Conservation (phyloP, 495 filamentous ascomycete species). For the Daldinia vernicosa region DNA sequence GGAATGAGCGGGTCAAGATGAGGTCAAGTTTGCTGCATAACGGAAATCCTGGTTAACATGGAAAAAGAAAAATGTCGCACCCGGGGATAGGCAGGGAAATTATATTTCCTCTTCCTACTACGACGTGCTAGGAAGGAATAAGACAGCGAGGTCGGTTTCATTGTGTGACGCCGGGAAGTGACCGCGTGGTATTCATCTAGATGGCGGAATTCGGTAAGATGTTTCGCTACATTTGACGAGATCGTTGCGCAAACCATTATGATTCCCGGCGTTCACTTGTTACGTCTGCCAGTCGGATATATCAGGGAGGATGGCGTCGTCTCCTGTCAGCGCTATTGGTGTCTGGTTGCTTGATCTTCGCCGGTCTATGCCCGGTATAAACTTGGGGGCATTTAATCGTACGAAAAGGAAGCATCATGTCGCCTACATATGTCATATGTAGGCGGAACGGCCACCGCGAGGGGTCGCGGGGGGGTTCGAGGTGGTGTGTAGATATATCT, state of each 20-base stretch:
- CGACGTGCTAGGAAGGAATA: background rate
- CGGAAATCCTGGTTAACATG: background rate
- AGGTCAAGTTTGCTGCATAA: background rate
- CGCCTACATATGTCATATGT: background rate
- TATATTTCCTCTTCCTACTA: background rate
- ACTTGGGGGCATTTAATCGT: background rate
- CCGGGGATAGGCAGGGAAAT: background rate
- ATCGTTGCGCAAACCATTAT: background rate
- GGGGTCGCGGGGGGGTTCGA: too few relatives aligned
- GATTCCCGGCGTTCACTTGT: background rate
- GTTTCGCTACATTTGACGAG: background rate
- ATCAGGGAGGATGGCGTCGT: background rate
- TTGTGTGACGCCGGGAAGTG: background rate
- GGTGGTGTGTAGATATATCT: constrained; percentile 2
- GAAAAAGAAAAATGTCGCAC: background rate
- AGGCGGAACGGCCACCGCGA: background rate
- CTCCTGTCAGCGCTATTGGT: background rate
- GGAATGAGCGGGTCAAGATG: background rate
- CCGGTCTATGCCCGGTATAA: background rate
- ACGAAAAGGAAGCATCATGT: background rate
- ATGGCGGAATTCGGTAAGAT: background rate
- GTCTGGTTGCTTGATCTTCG: background rate
- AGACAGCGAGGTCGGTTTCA: background rate
- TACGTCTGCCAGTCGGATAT: background rate
- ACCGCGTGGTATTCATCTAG: background rate